Percentiles rank a stretch among this genome's conserved stretches.
These are phyloP conservation scores for Larix sibirica DNA, from an alignment of 83 land plant species.

Conservation along the genomic window DNA sequence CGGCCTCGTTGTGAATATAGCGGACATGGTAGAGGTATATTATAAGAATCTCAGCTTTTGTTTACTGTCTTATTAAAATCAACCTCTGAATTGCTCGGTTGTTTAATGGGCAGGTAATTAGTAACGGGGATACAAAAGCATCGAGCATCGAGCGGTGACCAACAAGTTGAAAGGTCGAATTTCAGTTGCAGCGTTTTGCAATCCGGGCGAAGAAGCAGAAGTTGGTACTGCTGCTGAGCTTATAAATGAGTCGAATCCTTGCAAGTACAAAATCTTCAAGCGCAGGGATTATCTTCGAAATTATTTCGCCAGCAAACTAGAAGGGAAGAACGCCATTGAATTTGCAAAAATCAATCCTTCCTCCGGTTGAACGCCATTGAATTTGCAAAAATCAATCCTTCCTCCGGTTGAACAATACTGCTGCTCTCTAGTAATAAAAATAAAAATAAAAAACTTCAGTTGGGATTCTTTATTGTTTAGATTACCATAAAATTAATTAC, in stretches of 20 bases:
- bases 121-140: slow-evolving; percentile 5
- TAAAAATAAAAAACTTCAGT: too few relatives aligned
- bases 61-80: not conserved
- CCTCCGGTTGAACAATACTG: not conserved
- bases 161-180: not conserved
- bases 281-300: not conserved
- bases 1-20: slow-evolving; percentile 39
- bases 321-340: slow-evolving; percentile 2
- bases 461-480: too few relatives aligned
- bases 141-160: slow-evolving; percentile 5
- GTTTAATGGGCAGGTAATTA: not conserved
- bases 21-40: slow-evolving; percentile 39
- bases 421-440: too few relatives aligned
- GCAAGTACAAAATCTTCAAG: not conserved
- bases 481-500: too few relatives aligned
- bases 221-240: not conserved
- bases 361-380: not conserved
- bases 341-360: not conserved
- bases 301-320: not conserved
- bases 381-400: not conserved
- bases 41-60: not conserved
- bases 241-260: not conserved
- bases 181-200: not conserved
- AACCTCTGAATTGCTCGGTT: too few relatives aligned
- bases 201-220: not conserved